Base-by-base conservation (phyloP, 2,329 filamentous ascomycete species). In the Arthrobotrys sphaeroides region DNA sequence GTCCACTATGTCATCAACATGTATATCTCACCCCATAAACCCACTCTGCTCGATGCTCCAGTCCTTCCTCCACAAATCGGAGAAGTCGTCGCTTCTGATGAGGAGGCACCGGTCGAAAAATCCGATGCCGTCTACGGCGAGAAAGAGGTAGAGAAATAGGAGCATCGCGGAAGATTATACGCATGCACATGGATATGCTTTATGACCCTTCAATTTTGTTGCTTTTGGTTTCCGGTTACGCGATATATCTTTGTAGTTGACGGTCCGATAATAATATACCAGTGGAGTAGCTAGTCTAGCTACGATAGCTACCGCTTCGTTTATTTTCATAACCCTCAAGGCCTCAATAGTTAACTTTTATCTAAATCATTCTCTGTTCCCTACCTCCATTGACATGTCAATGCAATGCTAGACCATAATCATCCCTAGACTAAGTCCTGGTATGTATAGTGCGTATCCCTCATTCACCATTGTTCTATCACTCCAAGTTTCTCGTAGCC, bases 1-100 rank as follows among this genome's bases (percentile, higher is more conserved):
- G 78, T 80, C n/a, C 83, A 84, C 76, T 84, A 83, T 51, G 64
- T 83, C 12, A 81, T 84, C 74, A 82, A 81, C 77, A 82, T 78
- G 2, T 84, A 83, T 49, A 78, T 84, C 53, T 83, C 82, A n/a
- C 80, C 81, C 22, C 78, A 69, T 9, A 28, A 16, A 6, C 64
- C 72, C 9, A 75, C 28, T 31, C 24, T 75, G 2, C 16, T 75
- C 47, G 64, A 75, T 68, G 72, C 72, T 10, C 51, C 72, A 53
- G 72, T 75, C 4, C 64, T 75, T 7, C 72, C 72, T 9, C 72
- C 72, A 31, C 72, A 75, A 12, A 75, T 75, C 38, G 64, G 64
- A 26, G 72, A 75, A 22, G 72, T 75, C 22, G 64, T 75, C 6
- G 72, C 72, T 43, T 75, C 72, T n/a, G 72, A 75, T 42, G 72